Evolutionary conservation across 768 basidiomycete genomes (phyloP), one percentile per base, ranked within the genome.

Genomic region (Mycena sanguinolenta): DNA sequence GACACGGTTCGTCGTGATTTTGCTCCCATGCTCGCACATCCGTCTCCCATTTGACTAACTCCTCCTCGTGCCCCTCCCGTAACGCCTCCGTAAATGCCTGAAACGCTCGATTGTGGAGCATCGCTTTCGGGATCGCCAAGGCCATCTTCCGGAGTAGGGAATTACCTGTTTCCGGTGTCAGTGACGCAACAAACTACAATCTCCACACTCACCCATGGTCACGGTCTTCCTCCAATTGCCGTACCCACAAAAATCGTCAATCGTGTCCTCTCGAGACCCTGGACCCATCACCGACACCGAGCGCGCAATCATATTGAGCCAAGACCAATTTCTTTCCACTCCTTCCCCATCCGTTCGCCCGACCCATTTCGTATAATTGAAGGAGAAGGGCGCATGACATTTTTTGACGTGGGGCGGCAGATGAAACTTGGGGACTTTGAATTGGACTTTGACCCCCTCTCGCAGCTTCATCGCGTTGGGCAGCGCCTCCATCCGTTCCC

Each of bases 361-460:
- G 16, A 63, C 73, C 30, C 74, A 60, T 12, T 58, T 54, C 3
- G 59, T 65, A 49, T 57, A 75, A 42, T 76, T 75, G 58, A 77
- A 62, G 7, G 74, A 77, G 39, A 54, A 74, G 0, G 58, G 69
- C 3, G 58, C 72, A n/a, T 71, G 73, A 53, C 75, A 76, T n/a
- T 63, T 52, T 27, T 71, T 59, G 21, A 61, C 53, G 53, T 76
- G 75, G 0, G 57, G 58, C 28, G 61, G 63, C 2, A 70, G 34
- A 27, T 76, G 75, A 42, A 76, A 72, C 36, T 76, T 76, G 8
- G 81, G 83, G 0, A 84, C 61, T 6, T 70, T 68, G 30, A 66
- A 61, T n/a, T 55, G 63, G 2, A 53, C 25, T 9, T 46, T 36
- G 7, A 59, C 1, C 2, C 27, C 6, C 1, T 25, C 25, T 17